Conservation (phyloP, 2,329 filamentous ascomycete species). For the Aspergillus thermomutatus region DNA sequence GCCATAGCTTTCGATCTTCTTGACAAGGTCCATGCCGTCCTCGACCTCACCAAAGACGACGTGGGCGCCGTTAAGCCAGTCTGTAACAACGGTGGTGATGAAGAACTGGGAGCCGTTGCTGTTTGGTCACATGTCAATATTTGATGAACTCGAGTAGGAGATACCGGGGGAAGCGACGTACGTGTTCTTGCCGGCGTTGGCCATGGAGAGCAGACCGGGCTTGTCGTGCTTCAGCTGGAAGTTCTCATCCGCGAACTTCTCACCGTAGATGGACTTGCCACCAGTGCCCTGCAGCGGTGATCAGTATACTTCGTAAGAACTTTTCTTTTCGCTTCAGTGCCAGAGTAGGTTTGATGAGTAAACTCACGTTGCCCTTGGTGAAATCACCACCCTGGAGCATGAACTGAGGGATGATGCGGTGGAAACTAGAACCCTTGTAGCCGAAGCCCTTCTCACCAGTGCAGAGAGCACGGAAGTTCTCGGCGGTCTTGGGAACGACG, state of each 20-base stretch:
- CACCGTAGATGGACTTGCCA: conserved; percentile 91
- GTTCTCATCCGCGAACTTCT: conserved; percentile 95
- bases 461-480: conserved; percentile 84
- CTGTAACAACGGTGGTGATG: conserved; percentile 65
- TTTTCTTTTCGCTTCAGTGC: conserved; percentile 2
- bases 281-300: conserved; percentile 66
- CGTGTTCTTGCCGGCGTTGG: conserved; percentile 94
- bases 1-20: conserved; percentile 58
- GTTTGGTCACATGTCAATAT: conserved; percentile 7
- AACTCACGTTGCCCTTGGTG: conserved; percentile 81
- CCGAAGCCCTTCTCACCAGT: conserved; percentile 76
- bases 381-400: conserved; percentile 98
- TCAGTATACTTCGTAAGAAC: conserved; percentile 1
- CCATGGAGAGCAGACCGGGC: conserved; percentile 86
- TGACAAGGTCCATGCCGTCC: conserved; percentile 54
- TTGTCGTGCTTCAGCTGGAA: conserved; percentile 70
- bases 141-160: neutral
- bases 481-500: conserved; percentile 79
- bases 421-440: conserved; percentile 80
- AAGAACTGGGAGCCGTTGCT: conserved; percentile 71
- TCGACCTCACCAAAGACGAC: conserved; percentile 65
- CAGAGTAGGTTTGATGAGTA: neutral
- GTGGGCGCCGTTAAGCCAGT: conserved; percentile 66
- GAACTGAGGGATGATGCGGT: conserved; percentile 89
- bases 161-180: conserved; percentile 36